These are phyloP conservation scores for Austropuccinia psidii DNA, from an alignment of 1,284 basidiomycete species.

Conservation along the genomic window DNA sequence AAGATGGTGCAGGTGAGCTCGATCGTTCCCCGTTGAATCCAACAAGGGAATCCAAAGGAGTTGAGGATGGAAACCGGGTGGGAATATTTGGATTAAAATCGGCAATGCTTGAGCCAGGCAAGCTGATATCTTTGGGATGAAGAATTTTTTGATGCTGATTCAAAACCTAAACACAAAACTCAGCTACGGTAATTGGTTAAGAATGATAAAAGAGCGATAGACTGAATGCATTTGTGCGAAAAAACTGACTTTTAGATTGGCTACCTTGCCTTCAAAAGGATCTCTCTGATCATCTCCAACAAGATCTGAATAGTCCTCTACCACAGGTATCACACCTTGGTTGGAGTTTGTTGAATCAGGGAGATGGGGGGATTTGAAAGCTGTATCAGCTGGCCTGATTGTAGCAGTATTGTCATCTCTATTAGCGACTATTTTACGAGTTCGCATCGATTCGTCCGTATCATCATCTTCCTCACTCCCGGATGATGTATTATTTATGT, in stretches of 20 bases:
- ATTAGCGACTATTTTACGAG: slow-evolving; percentile 7
- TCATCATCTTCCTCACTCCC: slow-evolving; percentile 50
- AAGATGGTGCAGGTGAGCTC: slow-evolving; percentile 58
- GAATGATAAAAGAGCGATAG: background rate
- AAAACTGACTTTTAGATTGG: slow-evolving; percentile 62
- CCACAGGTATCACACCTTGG: slow-evolving; percentile 46
- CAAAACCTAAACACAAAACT: slow-evolving; percentile 2
- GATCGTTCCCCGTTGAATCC: slow-evolving; percentile 55
- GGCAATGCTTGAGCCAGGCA: background rate
- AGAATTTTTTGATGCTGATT: slow-evolving; percentile 37
- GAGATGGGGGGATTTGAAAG: background rate
- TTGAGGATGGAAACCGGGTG: slow-evolving; percentile 52
- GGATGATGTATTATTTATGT: no score
- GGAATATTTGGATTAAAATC: background rate
- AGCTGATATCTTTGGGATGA: slow-evolving; percentile 38
- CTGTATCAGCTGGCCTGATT: slow-evolving; percentile 37
- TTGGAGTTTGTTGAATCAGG: background rate
- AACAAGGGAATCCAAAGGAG: slow-evolving; percentile 45
- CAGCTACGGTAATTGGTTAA: background rate
- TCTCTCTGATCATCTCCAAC: slow-evolving; percentile 58
- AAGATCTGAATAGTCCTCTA: slow-evolving; percentile 85
- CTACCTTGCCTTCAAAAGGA: slow-evolving; percentile 62
- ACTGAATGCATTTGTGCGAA: background rate
- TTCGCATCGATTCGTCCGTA: slow-evolving; percentile 29
- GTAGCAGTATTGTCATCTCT: slow-evolving; percentile 40